Base-by-base conservation (phyloP, 345 rosid species). In the Clausena lansium region DNA sequence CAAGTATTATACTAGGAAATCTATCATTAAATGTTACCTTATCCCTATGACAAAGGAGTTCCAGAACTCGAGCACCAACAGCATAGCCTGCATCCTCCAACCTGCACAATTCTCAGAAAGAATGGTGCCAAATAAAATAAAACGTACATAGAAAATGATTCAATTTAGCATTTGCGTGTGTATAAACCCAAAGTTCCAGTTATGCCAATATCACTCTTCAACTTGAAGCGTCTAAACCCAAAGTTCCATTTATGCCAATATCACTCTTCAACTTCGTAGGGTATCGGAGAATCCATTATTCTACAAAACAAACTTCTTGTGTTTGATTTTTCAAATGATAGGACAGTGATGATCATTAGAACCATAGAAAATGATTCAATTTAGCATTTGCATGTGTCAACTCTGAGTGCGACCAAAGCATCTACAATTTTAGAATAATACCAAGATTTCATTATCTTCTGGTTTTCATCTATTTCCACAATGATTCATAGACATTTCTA, bases 1-100 rank as follows among this genome's bases (percentile, higher is more conserved):
- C 65, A 59, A 27, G 5, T 25, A 15, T 38, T 39, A 38, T 19
- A 61, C 57, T 59, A 64, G 35, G 41, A 73, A 47, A 62, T 30
- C 9, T 54, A 73, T 33, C 6, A 76, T 15, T 33, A 33, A 54
- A 27, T 57, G 50, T 14, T 78, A 94, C 99, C 91, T 91, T 96
- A 25, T 92, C 97, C 58, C 98, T 83, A 57, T 93, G 91, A 83
- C 98, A 96, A 77, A 96, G 93, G 81, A 94, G 98, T 81, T 94
- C 97, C 33, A 94, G 84, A 86, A 91, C 91, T 65, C 97, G 90
- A 83, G 93, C 91, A 47, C 99, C 98, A 30, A 94, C 94, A 25
- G 98, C 91, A 75, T 91, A 94, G 36, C 99, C 98, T 36, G 97
- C 99, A 86, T 94, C 98, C 88, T 96, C 99, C 78, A 96, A 86